Evolutionary conservation across 2,329 filamentous ascomycete genomes (phyloP).

Genomic region (Tolypocladium album): DNA sequence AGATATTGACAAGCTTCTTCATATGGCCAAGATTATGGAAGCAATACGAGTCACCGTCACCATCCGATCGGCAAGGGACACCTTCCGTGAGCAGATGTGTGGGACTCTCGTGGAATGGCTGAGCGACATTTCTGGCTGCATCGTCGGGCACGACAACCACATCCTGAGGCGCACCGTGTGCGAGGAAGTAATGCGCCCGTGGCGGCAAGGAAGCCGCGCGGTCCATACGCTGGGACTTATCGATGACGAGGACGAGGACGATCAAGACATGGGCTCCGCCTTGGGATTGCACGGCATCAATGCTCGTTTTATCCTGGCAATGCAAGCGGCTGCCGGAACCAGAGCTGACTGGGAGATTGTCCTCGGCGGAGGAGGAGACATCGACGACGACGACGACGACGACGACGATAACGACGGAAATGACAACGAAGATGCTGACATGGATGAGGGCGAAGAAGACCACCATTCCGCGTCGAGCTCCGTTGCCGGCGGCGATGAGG

Average conservation of each 20-base stretch:
- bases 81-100: slow-evolving; percentile 96
- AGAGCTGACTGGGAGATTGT: slow-evolving; percentile 16
- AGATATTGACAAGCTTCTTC: slow-evolving; percentile 62
- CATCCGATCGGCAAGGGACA: slow-evolving; percentile 85
- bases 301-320: slow-evolving; percentile 24
- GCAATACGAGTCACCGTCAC: slow-evolving; percentile 95
- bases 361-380: slow-evolving; percentile 16
- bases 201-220: slow-evolving; percentile 77
- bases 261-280: slow-evolving; percentile 31
- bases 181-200: slow-evolving; percentile 80
- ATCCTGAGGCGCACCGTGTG: slow-evolving; percentile 76
- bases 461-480: slow-evolving; percentile 22
- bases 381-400: slow-evolving; percentile 21
- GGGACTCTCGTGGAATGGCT: slow-evolving; percentile 97
- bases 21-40: slow-evolving; percentile 78
- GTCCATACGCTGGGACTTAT: slow-evolving; percentile 50
- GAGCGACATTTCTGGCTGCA: slow-evolving; percentile 81
- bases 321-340: slow-evolving; percentile 21
- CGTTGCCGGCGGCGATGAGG: slow-evolving; percentile 28
- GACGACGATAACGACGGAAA: slow-evolving; percentile 47
- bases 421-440: slow-evolving; percentile 44
- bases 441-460: slow-evolving; percentile 28
- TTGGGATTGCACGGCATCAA: slow-evolving; percentile 20
- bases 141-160: slow-evolving; percentile 67
- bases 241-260: slow-evolving; percentile 35